A percentile compares a stretch with the other conserved stretches of the same genome.
Evolutionary conservation across 176 grass and related monocot species (phyloP).

Genomic region (Avena atlantica): DNA sequence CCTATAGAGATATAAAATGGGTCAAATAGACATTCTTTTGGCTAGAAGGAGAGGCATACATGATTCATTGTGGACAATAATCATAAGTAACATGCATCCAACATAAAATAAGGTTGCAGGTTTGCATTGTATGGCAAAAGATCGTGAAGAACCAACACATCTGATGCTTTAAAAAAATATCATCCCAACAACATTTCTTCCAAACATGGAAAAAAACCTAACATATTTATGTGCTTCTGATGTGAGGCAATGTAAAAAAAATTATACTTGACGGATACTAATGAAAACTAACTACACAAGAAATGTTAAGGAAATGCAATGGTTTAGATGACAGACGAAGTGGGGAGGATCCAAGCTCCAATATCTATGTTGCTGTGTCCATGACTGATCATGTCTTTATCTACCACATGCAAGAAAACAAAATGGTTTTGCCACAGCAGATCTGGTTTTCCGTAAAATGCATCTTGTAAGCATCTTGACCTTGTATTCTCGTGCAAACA

Average conservation of each 20-base stretch:
- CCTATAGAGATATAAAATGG: slow-evolving; percentile 67
- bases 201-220: not conserved
- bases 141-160: not conserved
- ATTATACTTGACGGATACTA: not conserved
- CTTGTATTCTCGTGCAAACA: not conserved
- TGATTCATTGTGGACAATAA: slow-evolving; percentile 7
- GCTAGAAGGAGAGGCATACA: slow-evolving; percentile 18
- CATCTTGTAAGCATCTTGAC: slow-evolving; percentile 12
- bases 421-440: not conserved
- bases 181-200: not conserved
- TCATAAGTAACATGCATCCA: slow-evolving; percentile 15
- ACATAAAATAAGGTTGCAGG: not conserved
- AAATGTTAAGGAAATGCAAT: not conserved
- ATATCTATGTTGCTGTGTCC: not conserved
- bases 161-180: not conserved
- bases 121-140: not conserved
- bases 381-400: not conserved
- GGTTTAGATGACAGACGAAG: not conserved
- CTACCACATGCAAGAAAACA: slow-evolving; percentile 9
- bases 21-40: slow-evolving; percentile 51
- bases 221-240: slow-evolving; percentile 17
- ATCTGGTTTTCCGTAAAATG: not conserved
- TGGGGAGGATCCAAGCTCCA: not conserved
- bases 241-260: not conserved
- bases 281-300: not conserved